Base-by-base conservation (phyloP, 1,284 basidiomycete species). In the Cystobasidium pallidum region DNA sequence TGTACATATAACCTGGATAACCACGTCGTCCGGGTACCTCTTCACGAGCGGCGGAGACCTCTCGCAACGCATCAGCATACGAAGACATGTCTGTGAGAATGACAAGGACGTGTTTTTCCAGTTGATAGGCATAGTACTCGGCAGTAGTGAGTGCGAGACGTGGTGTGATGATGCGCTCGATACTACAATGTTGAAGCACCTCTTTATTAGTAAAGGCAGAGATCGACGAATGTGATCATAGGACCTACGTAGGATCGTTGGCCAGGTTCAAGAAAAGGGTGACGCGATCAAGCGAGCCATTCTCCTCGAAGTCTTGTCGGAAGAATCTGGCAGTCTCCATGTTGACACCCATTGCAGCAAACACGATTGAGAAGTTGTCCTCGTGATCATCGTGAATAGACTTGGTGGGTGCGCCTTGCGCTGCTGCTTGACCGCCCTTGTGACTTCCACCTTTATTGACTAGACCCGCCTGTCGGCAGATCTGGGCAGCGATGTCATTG, bases 241-340 rank as follows among this genome's bases (percentile, higher is more conserved):
- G 32, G 3, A 80, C 82, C 77, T 74, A 84, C 75, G 96, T 99
- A n/a, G 96, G 96, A 82, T 99, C 96, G 80, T 98, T 99, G 62
- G 96, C 96, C 80, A 99, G 84, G 85, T 99, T 99, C 82, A 99
- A 86, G 89, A 99, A 99, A 75, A 99, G 86, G 7, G 96, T 99
- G 67, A 97, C 94, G 80, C 96, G 91, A 83, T 98, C 94, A 76
- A 99, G 87, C 85, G 91, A 92, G 63, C 96, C 96, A 80, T 97
- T 98, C 81, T 97, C 95, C 83, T 99, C 94, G 82, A 99, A 99
- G 85, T 99, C 96, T 81, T 97, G 92, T 84, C 96, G 95, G 90
- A 99, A 99, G 87, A 98, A 99, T 67, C 96, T 89, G 36, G 96
- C 96, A 8, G 96, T 99, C 83, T 99, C 96, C 94, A 98, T 96